These are phyloP conservation scores for Ilyonectria destructans DNA, from an alignment of 2,329 filamentous ascomycete genomes.

Conservation along the genomic window DNA sequence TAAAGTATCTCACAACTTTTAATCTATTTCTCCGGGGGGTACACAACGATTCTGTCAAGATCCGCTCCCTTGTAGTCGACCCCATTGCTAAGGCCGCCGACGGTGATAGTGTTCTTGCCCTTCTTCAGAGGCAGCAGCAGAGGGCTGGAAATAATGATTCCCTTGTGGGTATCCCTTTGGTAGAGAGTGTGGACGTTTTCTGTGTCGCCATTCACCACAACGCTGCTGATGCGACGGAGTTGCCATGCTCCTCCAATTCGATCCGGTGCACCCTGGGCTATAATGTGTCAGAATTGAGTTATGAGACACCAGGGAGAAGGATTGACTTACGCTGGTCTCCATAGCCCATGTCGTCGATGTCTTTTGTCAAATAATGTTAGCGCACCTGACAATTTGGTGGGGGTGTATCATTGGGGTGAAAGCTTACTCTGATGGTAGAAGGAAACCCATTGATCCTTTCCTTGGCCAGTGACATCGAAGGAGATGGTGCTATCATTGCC, in stretches of 20 bases:
- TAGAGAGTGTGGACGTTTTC: slow-evolving; percentile 64
- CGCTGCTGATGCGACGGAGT: slow-evolving; percentile 72
- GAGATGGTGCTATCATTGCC: slow-evolving; percentile 68
- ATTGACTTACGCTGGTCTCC: slow-evolving; percentile 62
- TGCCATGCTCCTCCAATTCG: slow-evolving; percentile 74
- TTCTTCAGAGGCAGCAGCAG: slow-evolving; percentile 68
- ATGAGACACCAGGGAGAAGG: too few relatives aligned
- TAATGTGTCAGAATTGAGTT: not conserved
- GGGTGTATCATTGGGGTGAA: too few relatives aligned
- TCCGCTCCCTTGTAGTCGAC: slow-evolving; percentile 72
- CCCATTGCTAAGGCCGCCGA: slow-evolving; percentile 72
- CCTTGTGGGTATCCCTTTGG: slow-evolving; percentile 70
- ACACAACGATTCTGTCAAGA: slow-evolving; percentile 73
- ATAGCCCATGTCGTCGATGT: slow-evolving; percentile 75
- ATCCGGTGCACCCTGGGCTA: slow-evolving; percentile 66
- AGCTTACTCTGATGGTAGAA: slow-evolving; percentile 68
- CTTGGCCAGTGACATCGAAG: slow-evolving; percentile 64
- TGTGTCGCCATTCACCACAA: slow-evolving; percentile 69
- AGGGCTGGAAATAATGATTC: slow-evolving; percentile 72
- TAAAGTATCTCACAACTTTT: slow-evolving; percentile 15
- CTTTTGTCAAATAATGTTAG: slow-evolving; percentile 31
- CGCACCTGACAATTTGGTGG: not conserved
- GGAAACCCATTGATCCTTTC: slow-evolving; percentile 68
- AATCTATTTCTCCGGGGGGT: slow-evolving; percentile 64
- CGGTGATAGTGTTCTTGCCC: slow-evolving; percentile 70